Base-by-base conservation (phyloP, 1,139 yeast genomes). In the Yamadazyma atmosphaerica region DNA sequence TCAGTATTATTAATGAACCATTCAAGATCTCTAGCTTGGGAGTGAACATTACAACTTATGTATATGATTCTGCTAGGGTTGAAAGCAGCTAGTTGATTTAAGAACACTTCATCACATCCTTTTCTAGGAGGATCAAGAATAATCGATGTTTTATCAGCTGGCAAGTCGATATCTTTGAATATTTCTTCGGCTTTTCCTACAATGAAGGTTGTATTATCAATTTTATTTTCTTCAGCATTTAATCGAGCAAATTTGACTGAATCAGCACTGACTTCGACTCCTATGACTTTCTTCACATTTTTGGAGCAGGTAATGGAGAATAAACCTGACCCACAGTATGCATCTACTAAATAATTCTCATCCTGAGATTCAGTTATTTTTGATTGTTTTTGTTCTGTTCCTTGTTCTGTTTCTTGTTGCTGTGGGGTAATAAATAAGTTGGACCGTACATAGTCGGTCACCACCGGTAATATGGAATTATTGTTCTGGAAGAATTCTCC, bases 401-500 rank as follows among this genome's bases (percentile, higher is more conserved):
- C 22, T 19, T 19, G n/a, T 19, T 9, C 22, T 9, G 6, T 9
- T 6, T 9, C 22, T 9, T 19, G 22, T 19, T 6, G 21, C 8
- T 28, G 6, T 15, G 25, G 21, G 21, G 60, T 58, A 3, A 43
- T 19, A 15, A 32, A 35, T 21, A 43, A 63, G 54, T 87, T 86
- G 14, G 81, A 76, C 44, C 82, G 78, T 14, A 92, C 98, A 55
- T 88, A 89, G 33, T 70, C 68, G 1, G 95, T 86, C 8, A 92
- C 95, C 2, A 72, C 63, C 1, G 96, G 96, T 45, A 92, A 69
- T 26, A 92, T 92, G 15, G 95, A 83, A 59, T 89, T 92, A 65
- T 92, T 92, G 64, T 92, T 92, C 62, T 92, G 98, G 72, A 92
- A 92, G 56, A 92, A 92, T 54, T 90, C 95, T 38, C 95, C 95